These are phyloP conservation scores for Hypholoma fasciculare DNA, from an alignment of 768 basidiomycete species.

Conservation along the genomic window DNA sequence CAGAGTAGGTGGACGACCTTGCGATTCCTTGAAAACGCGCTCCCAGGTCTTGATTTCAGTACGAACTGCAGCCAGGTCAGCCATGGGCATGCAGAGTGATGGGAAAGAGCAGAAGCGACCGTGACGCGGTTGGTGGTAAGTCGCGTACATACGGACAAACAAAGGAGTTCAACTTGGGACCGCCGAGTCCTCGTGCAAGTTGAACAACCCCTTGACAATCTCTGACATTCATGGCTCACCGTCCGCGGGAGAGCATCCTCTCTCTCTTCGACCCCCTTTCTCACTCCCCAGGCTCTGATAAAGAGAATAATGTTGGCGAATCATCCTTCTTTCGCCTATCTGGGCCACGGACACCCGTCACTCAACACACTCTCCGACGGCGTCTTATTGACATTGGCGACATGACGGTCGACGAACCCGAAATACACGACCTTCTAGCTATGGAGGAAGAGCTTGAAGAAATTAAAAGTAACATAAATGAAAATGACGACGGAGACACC, in stretches of 20 bases:
- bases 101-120: constrained; percentile 10
- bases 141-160: constrained; percentile 45
- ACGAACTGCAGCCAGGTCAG: constrained; percentile 51
- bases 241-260: constrained; percentile 48
- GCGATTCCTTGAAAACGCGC: constrained; percentile 54
- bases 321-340: constrained; percentile 36
- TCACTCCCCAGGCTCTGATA: constrained; percentile 40
- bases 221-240: constrained; percentile 26
- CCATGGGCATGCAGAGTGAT: constrained; percentile 24
- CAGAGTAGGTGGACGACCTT: constrained; percentile 62
- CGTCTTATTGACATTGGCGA: constrained; percentile 54
- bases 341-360: constrained; percentile 21
- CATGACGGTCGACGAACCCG: constrained; percentile 39
- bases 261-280: constrained; percentile 53
- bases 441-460: constrained; percentile 35
- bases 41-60: constrained; percentile 82
- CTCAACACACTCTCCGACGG: constrained; percentile 31
- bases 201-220: background rate
- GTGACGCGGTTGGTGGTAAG: constrained; percentile 11
- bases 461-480: constrained; percentile 17
- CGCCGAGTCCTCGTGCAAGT: constrained; percentile 1
- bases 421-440: constrained; percentile 28
- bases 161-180: constrained; percentile 24
- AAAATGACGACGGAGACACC: constrained; percentile 39
- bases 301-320: constrained; percentile 41